These are phyloP conservation scores for Tetradesmus obliquus DNA, from an alignment of 139 green algal species.

Conservation along the genomic window DNA sequence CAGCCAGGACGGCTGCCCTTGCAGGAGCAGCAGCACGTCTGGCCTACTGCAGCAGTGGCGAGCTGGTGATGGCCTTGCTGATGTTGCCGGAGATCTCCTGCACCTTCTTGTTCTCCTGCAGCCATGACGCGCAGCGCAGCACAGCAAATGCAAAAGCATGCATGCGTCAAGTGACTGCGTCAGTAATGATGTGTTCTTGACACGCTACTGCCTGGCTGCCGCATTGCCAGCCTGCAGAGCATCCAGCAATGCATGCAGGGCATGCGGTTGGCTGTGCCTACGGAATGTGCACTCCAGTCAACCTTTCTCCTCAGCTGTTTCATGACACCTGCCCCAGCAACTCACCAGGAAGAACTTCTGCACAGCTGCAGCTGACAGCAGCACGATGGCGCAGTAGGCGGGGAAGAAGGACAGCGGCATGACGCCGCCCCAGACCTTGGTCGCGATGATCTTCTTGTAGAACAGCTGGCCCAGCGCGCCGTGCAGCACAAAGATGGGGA, in stretches of 20 bases:
- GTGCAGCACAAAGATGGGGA: conserved; percentile 48
- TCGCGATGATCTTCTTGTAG: conserved; percentile 50
- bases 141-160: no score
- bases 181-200: no score
- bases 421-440: conserved; percentile 45
- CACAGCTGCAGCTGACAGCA: conserved; percentile 5
- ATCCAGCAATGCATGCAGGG: no score
- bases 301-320: no score
- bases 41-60: neutral
- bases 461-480: conserved; percentile 46
- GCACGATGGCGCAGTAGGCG: conserved; percentile 43
- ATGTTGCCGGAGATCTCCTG: conserved; percentile 41
- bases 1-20: neutral
- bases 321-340: neutral
- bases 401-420: conserved; percentile 46
- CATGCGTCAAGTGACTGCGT: no score
- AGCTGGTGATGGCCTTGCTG: conserved; percentile 36
- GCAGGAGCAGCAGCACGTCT: neutral
- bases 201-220: no score
- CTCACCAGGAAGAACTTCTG: conserved; percentile 51
- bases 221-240: no score
- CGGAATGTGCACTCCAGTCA: no score
- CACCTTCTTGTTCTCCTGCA: conserved; percentile 53
- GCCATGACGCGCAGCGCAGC: neutral
- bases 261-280: no score